Percentiles rank a stretch among this genome's conserved stretches.
phyloP scores from a whole-genome alignment of 352 stramenopile species.

The Phytophthora nicotianae region DNA sequence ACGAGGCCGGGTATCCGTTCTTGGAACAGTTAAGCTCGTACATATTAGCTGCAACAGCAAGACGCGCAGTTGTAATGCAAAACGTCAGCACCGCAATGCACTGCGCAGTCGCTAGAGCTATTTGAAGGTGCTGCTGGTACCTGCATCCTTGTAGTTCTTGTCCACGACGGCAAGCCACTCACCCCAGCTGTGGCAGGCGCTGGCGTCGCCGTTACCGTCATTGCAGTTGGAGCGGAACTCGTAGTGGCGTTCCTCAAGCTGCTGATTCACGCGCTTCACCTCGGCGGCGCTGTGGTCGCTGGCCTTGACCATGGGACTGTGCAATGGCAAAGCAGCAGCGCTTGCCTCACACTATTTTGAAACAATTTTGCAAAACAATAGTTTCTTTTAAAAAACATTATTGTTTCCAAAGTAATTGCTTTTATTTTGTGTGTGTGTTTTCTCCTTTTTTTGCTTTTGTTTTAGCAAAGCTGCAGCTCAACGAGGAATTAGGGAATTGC shows the following conservation, averaged over 20 bases:
- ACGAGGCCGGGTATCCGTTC: slow-evolving; percentile 82
- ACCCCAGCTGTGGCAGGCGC: slow-evolving; percentile 86
- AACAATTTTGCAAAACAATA: too few species aligned
- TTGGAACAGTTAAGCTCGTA: slow-evolving; percentile 87
- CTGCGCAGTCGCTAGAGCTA: neutral
- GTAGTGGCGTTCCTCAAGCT: slow-evolving; percentile 86
- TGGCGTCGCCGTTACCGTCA: slow-evolving; percentile 82
- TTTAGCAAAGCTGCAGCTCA: too few species aligned
- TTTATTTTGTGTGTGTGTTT: too few species aligned
- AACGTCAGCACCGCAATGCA: neutral
- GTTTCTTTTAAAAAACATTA: too few species aligned
- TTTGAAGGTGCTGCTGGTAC: slow-evolving; percentile 22
- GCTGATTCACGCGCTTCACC: slow-evolving; percentile 80
- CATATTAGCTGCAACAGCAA: slow-evolving; percentile 56
- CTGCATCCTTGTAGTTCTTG: slow-evolving; percentile 83
- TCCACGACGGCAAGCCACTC: slow-evolving; percentile 88
- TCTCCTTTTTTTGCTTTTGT: too few species aligned
- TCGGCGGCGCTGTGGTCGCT: slow-evolving; percentile 55
- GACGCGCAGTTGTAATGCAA: neutral
- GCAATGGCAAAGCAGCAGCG: too few species aligned
- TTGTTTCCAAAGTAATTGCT: too few species aligned
- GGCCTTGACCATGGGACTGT: neutral
- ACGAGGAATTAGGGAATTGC: too few species aligned
- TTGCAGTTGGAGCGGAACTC: slow-evolving; percentile 90
- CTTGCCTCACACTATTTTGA: too few species aligned